Percentiles rank a stretch among this genome's conserved stretches.
phyloP scores from a whole-genome alignment of 2,329 filamentous ascomycete species.

The Aplosporella prunicola region DNA sequence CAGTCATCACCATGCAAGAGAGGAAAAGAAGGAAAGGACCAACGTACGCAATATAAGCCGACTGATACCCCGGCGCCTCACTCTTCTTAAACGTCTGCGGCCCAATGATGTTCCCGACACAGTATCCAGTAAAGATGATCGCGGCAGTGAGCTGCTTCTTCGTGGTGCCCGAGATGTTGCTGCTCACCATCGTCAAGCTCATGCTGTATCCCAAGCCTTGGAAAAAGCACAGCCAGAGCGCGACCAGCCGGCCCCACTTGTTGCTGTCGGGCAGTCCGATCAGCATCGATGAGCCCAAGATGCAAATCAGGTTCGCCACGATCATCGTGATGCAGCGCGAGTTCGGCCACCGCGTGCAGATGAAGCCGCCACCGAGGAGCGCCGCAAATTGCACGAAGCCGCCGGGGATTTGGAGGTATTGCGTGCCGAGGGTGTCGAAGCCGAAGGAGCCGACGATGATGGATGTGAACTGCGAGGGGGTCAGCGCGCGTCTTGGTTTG shows the following conservation, averaged over 20 bases:
- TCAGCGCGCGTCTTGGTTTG: too few species aligned
- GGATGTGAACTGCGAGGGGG: constrained; percentile 33
- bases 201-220: constrained; percentile 46
- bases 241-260: constrained; percentile 50
- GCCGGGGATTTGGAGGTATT: constrained; percentile 52
- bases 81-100: constrained; percentile 44
- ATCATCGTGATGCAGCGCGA: constrained; percentile 48
- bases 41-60: constrained; percentile 37
- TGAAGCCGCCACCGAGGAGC: constrained; percentile 38
- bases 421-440: constrained; percentile 83
- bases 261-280: constrained; percentile 42
- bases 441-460: constrained; percentile 55
- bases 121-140: constrained; percentile 45
- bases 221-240: constrained; percentile 49
- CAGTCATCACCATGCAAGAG: constrained; percentile 2
- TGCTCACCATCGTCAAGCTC: constrained; percentile 44
- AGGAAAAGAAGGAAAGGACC: background rate
- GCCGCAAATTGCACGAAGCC: constrained; percentile 49
- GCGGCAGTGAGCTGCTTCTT: constrained; percentile 47
- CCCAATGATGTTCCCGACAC: constrained; percentile 46
- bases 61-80: constrained; percentile 42
- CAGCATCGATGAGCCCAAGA: constrained; percentile 43
- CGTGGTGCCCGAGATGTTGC: constrained; percentile 46
- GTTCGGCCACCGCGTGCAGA: constrained; percentile 46
- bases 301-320: constrained; percentile 46